Percentiles rank a stretch among this genome's conserved stretches.
Evolutionary conservation across 148 eudicot species (phyloP).

Genomic region (Mesembryanthemum crystallinum): DNA sequence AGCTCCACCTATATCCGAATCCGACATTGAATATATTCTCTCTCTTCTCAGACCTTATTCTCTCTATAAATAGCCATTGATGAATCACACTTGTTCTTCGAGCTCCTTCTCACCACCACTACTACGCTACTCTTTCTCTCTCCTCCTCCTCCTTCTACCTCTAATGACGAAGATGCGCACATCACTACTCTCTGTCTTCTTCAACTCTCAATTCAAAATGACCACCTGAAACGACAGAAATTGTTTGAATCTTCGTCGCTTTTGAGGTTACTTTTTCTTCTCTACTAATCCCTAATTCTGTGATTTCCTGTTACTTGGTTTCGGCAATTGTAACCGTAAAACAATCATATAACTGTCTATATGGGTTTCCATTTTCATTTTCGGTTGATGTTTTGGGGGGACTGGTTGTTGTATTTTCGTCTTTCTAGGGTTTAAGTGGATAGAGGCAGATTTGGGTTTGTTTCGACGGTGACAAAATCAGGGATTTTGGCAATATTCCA

Average conservation of each 20-base stretch:
- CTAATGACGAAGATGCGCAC: too few relatives aligned
- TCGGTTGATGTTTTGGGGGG: background rate
- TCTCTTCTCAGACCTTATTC: background rate
- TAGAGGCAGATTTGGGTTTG: background rate
- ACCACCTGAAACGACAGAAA: background rate
- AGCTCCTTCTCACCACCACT: too few relatives aligned
- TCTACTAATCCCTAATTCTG: background rate
- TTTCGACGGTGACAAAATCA: background rate
- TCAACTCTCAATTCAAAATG: background rate
- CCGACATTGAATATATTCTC: background rate
- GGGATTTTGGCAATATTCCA: background rate
- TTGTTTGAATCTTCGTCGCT: too few relatives aligned
- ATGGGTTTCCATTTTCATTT: background rate
- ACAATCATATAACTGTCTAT: too few relatives aligned
- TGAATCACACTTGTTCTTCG: background rate
- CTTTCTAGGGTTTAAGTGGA: constrained; percentile 1
- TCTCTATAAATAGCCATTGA: background rate
- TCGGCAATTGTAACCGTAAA: background rate
- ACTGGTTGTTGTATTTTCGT: background rate
- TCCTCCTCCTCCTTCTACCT: background rate
- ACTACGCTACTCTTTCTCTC: too few relatives aligned
- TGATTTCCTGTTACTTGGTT: background rate
- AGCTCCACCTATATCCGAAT: background rate
- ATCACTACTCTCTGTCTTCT: background rate
- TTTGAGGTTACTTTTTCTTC: background rate